A percentile compares a stretch with the other conserved stretches of the same genome.
Conservation (phyloP, 2,329 filamentous ascomycete genomes). For the Sporothrix mexicana region DNA sequence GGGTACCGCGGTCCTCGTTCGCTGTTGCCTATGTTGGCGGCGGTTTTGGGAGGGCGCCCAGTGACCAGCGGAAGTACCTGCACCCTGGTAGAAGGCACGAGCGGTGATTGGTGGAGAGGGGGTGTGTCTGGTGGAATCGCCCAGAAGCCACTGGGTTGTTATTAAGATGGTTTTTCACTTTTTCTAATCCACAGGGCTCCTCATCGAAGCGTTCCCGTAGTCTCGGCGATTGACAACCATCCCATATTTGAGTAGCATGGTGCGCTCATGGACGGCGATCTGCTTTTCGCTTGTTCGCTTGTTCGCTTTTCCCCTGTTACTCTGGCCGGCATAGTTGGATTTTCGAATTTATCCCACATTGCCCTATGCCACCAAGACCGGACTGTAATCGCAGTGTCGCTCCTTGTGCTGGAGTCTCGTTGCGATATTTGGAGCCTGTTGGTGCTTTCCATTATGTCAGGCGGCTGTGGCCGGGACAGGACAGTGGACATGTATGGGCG, state of each 20-base stretch:
- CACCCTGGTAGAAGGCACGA: conserved; percentile 9
- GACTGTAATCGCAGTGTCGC: neutral
- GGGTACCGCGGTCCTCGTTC: conserved; percentile 12
- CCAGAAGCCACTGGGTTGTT: conserved; percentile 29
- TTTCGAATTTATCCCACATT: conserved; percentile 12
- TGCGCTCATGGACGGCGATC: conserved; percentile 25
- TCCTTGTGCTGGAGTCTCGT: neutral
- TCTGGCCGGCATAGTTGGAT: no score
- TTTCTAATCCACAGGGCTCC: conserved; percentile 17
- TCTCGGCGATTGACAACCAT: conserved; percentile 16
- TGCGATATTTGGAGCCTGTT: neutral
- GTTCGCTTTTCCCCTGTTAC: neutral
- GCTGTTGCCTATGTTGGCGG: conserved; percentile 24
- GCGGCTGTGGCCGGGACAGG: neutral
- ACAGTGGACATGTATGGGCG: no score
- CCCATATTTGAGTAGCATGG: conserved; percentile 14
- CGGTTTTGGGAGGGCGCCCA: conserved; percentile 27
- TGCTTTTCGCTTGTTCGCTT: conserved; percentile 6
- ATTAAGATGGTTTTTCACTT: conserved; percentile 6
- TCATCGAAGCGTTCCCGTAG: neutral
- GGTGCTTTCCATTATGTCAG: neutral
- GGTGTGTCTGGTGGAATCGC: conserved; percentile 26
- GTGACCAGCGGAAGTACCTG: conserved; percentile 22
- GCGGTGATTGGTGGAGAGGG: neutral
- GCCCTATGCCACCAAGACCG: conserved; percentile 10